Percentiles rank a stretch among this genome's conserved stretches.
Evolutionary conservation across 495 filamentous ascomycete genomes (phyloP).

Genomic region (Penicillium dipodomyicola): DNA sequence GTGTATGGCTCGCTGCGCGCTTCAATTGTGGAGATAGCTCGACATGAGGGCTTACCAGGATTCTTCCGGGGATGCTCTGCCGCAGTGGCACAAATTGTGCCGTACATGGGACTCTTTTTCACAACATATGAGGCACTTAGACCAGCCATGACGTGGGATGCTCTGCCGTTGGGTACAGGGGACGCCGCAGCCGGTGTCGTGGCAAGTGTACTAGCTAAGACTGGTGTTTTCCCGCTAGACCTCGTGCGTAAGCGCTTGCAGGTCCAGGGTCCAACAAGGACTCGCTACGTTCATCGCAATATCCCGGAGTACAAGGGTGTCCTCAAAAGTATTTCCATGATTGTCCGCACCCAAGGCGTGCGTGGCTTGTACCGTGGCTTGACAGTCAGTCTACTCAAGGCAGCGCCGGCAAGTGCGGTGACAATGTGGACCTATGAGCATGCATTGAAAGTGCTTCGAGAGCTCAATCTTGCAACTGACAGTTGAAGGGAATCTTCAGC

Average conservation of each 20-base stretch:
- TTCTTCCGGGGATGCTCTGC: conserved; percentile 86
- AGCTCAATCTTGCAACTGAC: conserved; percentile 36
- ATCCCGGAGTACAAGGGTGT: conserved; percentile 83
- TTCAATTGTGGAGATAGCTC: conserved; percentile 69
- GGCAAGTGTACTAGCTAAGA: conserved; percentile 79
- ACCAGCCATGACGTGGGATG: conserved; percentile 49
- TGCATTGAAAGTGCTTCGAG: conserved; percentile 57
- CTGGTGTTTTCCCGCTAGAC: conserved; percentile 90
- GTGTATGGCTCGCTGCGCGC: conserved; percentile 69
- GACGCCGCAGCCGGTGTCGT: conserved; percentile 79
- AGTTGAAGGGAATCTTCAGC: conserved; percentile 1
- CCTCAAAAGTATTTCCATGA: conserved; percentile 58
- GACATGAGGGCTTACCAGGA: conserved; percentile 68
- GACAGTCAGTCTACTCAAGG: conserved; percentile 86
- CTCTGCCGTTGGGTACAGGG: conserved; percentile 67
- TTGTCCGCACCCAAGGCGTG: conserved; percentile 68
- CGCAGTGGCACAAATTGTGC: conserved; percentile 80
- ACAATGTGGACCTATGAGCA: conserved; percentile 99
- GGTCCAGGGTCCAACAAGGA: conserved; percentile 85
- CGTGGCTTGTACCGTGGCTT: conserved; percentile 86
- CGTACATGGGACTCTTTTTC: conserved; percentile 97
- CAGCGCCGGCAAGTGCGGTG: conserved; percentile 88
- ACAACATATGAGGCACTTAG: conserved; percentile 75
- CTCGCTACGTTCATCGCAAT: conserved; percentile 76
- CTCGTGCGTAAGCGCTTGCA: conserved; percentile 89